These are phyloP conservation scores for Glaciozyma martinii DNA, from an alignment of 768 basidiomycete species.

Conservation along the genomic window DNA sequence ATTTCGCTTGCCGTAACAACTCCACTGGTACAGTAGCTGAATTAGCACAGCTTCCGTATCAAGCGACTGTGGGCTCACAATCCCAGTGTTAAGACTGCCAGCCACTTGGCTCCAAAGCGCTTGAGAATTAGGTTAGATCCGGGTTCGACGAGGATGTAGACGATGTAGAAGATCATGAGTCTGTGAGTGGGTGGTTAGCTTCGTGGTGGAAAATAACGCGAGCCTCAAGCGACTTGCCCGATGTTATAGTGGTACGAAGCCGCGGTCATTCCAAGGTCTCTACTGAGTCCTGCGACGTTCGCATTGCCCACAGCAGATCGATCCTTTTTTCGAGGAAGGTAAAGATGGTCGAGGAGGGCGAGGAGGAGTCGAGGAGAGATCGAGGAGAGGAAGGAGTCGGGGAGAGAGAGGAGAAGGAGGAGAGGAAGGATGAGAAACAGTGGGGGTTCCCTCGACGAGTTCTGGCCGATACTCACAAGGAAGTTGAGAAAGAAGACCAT, in stretches of 20 bases:
- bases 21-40: too few species aligned
- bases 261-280: background rate
- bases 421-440: background rate
- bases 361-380: background rate
- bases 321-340: too few species aligned
- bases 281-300: conserved; percentile 1
- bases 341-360: background rate
- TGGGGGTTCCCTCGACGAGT: too few species aligned
- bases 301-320: conserved; percentile 20
- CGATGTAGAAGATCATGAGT: conserved; percentile 3
- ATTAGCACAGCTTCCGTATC: too few species aligned
- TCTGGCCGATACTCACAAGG: conserved; percentile 17
- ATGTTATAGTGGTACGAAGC: conserved; percentile 1
- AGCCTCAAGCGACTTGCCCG: background rate
- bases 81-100: conserved; percentile 6
- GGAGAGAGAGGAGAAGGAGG: background rate
- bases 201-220: background rate
- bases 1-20: too few species aligned
- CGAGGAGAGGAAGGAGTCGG: background rate
- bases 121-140: conserved; percentile 26
- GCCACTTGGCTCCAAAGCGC: conserved; percentile 20
- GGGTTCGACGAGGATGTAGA: conserved; percentile 24
- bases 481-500: conserved; percentile 31
- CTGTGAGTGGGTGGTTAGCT: background rate
- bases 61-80: conserved; percentile 24